phyloP scores from a whole-genome alignment of 768 basidiomycete species.

The Mycena belliarum region DNA sequence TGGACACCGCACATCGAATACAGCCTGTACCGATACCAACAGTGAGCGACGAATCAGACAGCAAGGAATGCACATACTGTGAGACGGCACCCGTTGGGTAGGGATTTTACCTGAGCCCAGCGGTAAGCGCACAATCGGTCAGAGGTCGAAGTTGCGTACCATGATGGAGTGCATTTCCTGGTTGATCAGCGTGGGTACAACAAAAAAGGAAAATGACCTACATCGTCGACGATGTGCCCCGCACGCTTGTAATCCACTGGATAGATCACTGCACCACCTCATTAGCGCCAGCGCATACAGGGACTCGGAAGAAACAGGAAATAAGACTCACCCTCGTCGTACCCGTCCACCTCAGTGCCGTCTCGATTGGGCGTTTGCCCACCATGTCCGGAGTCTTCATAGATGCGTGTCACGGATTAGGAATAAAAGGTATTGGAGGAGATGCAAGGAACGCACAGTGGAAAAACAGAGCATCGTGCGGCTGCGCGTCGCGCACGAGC shows the following conservation, averaged over 20 bases:
- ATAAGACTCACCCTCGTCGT: slow-evolving; percentile 68
- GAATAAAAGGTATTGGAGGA: neutral
- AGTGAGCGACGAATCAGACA: neutral
- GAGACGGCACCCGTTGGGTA: slow-evolving; percentile 51
- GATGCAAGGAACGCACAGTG: slow-evolving; percentile 50
- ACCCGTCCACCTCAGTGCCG: slow-evolving; percentile 80
- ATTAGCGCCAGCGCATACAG: no score
- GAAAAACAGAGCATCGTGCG: slow-evolving; percentile 76
- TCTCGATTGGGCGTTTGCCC: slow-evolving; percentile 80
- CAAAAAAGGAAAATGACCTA: slow-evolving; percentile 25
- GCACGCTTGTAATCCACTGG: slow-evolving; percentile 80
- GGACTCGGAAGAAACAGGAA: no score
- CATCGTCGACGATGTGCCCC: slow-evolving; percentile 78
- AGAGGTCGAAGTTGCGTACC: slow-evolving; percentile 28
- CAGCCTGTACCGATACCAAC: slow-evolving; percentile 37
- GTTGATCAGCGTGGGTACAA: neutral
- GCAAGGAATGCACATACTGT: slow-evolving; percentile 37
- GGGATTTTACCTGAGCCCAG: slow-evolving; percentile 37
- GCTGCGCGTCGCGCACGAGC: slow-evolving; percentile 67
- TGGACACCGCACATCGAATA: slow-evolving; percentile 49
- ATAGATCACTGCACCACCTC: slow-evolving; percentile 71
- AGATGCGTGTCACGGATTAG: neutral
- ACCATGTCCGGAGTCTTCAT: slow-evolving; percentile 89
- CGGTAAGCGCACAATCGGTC: no score
- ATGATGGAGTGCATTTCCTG: slow-evolving; percentile 54